phyloP scores from a whole-genome alignment of 2,329 filamentous ascomycete species.

The Fusarium guadeloupense region DNA sequence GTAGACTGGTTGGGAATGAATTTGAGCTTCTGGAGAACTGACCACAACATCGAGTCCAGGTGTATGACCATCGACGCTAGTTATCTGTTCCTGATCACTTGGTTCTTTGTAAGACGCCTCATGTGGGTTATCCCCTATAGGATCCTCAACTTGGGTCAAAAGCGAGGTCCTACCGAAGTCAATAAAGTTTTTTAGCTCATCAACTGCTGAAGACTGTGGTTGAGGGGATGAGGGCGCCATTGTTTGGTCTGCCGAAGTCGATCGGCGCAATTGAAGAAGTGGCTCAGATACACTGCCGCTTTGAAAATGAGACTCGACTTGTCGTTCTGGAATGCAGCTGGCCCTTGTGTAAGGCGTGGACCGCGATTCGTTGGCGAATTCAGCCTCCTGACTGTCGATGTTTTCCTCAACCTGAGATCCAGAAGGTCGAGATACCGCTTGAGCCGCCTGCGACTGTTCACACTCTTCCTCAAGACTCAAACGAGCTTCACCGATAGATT shows the following conservation, averaged over 20 bases:
- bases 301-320: neutral
- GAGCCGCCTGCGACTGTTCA: slow-evolving; percentile 44
- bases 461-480: neutral
- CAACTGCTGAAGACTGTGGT: slow-evolving; percentile 30
- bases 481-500: neutral
- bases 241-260: neutral
- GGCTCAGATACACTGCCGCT: neutral
- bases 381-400: slow-evolving; percentile 12
- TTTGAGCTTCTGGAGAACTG: slow-evolving; percentile 25
- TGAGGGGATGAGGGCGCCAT: slow-evolving; percentile 33
- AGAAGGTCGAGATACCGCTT: slow-evolving; percentile 34
- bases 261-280: neutral
- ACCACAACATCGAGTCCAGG: slow-evolving; percentile 15
- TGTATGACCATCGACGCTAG: neutral
- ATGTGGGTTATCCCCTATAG: slow-evolving; percentile 8
- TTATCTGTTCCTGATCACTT: neutral
- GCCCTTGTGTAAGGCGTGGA: neutral
- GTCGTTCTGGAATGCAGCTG: neutral
- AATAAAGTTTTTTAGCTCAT: slow-evolving; percentile 39
- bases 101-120: slow-evolving; percentile 5
- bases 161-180: slow-evolving; percentile 35
- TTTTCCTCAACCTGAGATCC: slow-evolving; percentile 21
- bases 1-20: slow-evolving; percentile 31
- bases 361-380: neutral
- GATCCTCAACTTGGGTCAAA: slow-evolving; percentile 18